Percentiles rank a stretch among this genome's conserved stretches.
phyloP scores from a whole-genome alignment of 176 grass and related monocot species.

The Musa beccarii region DNA sequence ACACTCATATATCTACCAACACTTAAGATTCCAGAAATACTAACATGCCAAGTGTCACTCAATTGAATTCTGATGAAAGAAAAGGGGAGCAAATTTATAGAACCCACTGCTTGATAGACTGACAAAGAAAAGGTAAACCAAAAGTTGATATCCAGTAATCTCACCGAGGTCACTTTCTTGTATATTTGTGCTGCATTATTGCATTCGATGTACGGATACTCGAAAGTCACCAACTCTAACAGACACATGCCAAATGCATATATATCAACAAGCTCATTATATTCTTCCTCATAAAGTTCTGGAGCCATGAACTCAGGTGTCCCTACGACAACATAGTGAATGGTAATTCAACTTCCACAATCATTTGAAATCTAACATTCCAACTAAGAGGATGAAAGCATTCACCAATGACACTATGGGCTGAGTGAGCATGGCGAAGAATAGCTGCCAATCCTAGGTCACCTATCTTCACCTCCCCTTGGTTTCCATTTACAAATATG shows the following conservation, averaged over 20 bases:
- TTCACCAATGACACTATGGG: constrained; percentile 66
- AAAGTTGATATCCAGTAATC: constrained; percentile 1
- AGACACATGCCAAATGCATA: constrained; percentile 83
- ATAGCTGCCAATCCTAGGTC: constrained; percentile 72
- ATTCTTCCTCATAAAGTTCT: constrained; percentile 73
- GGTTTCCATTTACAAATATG: constrained; percentile 79
- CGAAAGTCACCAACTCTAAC: constrained; percentile 70
- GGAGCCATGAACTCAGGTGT: constrained; percentile 85
- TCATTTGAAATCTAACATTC: not conserved
- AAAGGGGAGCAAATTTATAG: not conserved
- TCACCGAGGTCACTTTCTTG: constrained; percentile 61
- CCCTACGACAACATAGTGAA: constrained; percentile 25
- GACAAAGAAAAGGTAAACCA: not conserved
- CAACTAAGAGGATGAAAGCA: not conserved
- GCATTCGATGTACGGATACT: constrained; percentile 72
- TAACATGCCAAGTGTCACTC: no score
- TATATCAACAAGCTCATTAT: constrained; percentile 72
- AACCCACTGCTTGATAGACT: not conserved
- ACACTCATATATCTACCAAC: no score
- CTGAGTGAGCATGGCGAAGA: constrained; percentile 55
- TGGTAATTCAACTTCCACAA: not conserved
- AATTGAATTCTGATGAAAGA: no score
- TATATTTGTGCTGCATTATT: constrained; percentile 73
- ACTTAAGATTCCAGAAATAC: no score
- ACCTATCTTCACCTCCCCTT: constrained; percentile 79